Conservation (phyloP, 2,329 filamentous ascomycete species). For the Phialophora verrucosa region DNA sequence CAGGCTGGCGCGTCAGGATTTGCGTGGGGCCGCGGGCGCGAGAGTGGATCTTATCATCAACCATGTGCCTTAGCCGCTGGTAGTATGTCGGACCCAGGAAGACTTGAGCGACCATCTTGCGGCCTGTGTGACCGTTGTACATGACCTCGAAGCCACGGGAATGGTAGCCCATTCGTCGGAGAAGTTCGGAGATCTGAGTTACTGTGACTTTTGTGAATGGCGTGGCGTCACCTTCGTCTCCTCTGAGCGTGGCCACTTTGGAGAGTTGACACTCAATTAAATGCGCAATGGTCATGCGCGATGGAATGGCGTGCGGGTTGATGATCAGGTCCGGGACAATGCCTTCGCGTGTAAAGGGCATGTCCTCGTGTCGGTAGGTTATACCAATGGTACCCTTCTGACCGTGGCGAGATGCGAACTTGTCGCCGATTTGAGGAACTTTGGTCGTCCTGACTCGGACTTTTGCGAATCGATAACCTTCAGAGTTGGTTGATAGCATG, state of each 20-base stretch:
- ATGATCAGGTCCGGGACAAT: slow-evolving; percentile 96
- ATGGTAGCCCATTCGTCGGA: slow-evolving; percentile 91
- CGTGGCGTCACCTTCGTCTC: slow-evolving; percentile 94
- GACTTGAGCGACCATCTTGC: slow-evolving; percentile 89
- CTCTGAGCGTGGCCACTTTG: slow-evolving; percentile 91
- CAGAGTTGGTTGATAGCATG: slow-evolving; percentile 89
- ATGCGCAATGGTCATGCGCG: slow-evolving; percentile 99
- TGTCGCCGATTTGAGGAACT: slow-evolving; percentile 97
- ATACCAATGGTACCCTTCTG: slow-evolving; percentile 99
- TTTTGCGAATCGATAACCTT: slow-evolving; percentile 95
- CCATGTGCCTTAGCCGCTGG: slow-evolving; percentile 98
- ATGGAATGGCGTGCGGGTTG: slow-evolving; percentile 99
- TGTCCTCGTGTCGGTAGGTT: slow-evolving; percentile 95
- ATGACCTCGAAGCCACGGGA: slow-evolving; percentile 97
- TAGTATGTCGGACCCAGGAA: slow-evolving; percentile 99
- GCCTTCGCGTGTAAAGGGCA: slow-evolving; percentile 95
- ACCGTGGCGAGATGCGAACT: slow-evolving; percentile 98
- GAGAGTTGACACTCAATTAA: slow-evolving; percentile 98
- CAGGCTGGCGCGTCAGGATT: slow-evolving; percentile 94
- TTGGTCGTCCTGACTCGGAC: slow-evolving; percentile 97
- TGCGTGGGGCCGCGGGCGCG: slow-evolving; percentile 94
- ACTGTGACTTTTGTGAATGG: slow-evolving; percentile 98
- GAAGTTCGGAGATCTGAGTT: slow-evolving; percentile 83
- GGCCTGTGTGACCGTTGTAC: slow-evolving; percentile 97
- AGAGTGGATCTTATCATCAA: slow-evolving; percentile 99